These are phyloP conservation scores for Alternaria novae-zelandiae DNA, from an alignment of 2,329 filamentous ascomycete species.

Conservation along the genomic window DNA sequence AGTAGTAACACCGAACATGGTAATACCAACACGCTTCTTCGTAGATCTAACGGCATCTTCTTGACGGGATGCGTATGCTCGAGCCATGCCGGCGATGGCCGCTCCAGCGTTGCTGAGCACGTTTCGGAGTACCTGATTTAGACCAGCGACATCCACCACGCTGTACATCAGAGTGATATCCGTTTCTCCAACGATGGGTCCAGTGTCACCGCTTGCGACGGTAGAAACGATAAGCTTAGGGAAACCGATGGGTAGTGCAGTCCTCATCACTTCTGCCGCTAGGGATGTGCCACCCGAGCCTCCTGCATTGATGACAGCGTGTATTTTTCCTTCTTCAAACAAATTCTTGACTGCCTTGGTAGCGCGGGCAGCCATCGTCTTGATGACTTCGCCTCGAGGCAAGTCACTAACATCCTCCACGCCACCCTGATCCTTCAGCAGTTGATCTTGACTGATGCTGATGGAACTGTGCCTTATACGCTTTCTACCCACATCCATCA, in stretches of 20 bases:
- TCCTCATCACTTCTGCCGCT: conserved; percentile 66
- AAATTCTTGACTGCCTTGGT: conserved; percentile 53
- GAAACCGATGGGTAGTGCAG: conserved; percentile 67
- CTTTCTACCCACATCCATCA: conserved; percentile 64
- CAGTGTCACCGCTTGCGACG: conserved; percentile 70
- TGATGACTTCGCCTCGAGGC: conserved; percentile 63
- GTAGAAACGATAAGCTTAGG: conserved; percentile 75
- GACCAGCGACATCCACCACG: conserved; percentile 72
- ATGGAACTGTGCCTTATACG: conserved; percentile 55
- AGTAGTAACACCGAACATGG: conserved; percentile 79
- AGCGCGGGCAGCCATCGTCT: conserved; percentile 60
- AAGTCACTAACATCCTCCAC: conserved; percentile 47
- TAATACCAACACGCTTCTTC: conserved; percentile 65
- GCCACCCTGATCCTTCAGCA: conserved; percentile 46
- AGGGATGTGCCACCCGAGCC: conserved; percentile 70
- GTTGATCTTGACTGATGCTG: conserved; percentile 50
- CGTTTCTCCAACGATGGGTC: conserved; percentile 68
- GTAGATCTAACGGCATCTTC: background rate
- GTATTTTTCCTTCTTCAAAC: conserved; percentile 49
- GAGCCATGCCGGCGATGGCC: conserved; percentile 66
- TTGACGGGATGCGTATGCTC: conserved; percentile 46
- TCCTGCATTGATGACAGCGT: conserved; percentile 66
- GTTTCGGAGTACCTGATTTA: conserved; percentile 64
- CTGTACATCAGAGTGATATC: conserved; percentile 75
- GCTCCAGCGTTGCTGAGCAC: conserved; percentile 69